Conservation (phyloP, 1,284 basidiomycete species). For the Sanghuangporus baumii region DNA sequence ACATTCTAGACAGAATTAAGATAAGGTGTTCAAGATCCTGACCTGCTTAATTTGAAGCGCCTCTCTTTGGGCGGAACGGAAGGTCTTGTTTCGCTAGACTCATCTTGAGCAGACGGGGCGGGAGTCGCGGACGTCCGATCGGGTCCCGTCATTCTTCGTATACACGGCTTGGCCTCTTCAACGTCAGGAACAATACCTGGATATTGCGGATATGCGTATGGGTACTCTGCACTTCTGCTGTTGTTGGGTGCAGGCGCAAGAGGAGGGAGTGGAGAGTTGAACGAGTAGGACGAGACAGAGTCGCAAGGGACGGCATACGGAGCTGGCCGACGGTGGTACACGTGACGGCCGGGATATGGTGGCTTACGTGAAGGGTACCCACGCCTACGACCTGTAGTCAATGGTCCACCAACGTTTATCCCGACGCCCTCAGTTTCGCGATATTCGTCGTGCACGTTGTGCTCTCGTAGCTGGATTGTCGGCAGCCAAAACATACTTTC, state of each 20-base stretch:
- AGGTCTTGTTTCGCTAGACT: conserved; percentile 6
- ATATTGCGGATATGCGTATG: background rate
- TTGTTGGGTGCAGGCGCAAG: background rate
- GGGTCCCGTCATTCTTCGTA: background rate
- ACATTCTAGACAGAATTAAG: background rate
- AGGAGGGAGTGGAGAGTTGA: background rate
- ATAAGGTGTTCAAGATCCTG: conserved; percentile 23
- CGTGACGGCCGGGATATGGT: background rate
- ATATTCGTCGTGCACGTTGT: background rate
- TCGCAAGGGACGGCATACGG: background rate
- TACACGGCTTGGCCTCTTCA: background rate
- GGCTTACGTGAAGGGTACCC: background rate
- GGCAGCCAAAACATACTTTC: background rate
- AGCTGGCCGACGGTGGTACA: background rate
- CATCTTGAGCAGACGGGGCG: background rate
- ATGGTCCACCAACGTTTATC: background rate
- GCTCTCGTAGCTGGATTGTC: background rate
- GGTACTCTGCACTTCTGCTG: background rate
- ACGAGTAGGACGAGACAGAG: background rate
- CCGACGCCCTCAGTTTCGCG: background rate
- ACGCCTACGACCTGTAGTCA: background rate
- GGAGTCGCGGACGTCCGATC: conserved; percentile 1
- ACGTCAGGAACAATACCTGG: background rate
- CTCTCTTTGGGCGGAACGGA: conserved; percentile 51
- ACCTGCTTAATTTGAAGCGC: conserved; percentile 81